phyloP scores from a whole-genome alignment of 495 filamentous ascomycete species.

The Podospora bellae-mahoneyi region DNA sequence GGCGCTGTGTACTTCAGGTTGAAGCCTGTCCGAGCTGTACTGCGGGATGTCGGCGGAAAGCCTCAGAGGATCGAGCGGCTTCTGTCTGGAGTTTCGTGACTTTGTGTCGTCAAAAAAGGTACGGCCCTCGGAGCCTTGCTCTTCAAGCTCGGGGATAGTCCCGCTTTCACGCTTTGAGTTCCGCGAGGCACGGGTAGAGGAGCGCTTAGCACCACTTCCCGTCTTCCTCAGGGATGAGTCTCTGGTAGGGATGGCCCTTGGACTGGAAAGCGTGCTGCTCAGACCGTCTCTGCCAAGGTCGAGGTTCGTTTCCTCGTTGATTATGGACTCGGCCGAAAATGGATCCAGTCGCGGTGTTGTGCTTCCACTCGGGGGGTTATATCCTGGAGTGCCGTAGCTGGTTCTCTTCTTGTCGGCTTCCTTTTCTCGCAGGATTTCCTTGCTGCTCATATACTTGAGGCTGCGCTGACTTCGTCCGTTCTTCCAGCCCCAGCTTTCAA shows the following conservation, averaged over 20 bases:
- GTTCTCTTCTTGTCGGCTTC: constrained; percentile 51
- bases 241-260: constrained; percentile 58
- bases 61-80: constrained; percentile 26
- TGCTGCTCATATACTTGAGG: constrained; percentile 60
- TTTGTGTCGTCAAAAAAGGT: constrained; percentile 17
- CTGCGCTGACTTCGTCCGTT: constrained; percentile 47
- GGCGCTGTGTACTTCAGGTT: constrained; percentile 23
- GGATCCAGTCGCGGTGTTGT: constrained; percentile 41
- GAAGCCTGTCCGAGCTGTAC: constrained; percentile 18
- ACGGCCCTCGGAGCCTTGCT: constrained; percentile 21
- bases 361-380: constrained; percentile 26
- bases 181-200: constrained; percentile 39
- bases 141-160: constrained; percentile 39
- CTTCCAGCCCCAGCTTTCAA: constrained; percentile 55
- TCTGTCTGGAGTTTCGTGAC: constrained; percentile 25
- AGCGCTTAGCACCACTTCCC: constrained; percentile 38
- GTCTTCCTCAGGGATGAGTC: constrained; percentile 67
- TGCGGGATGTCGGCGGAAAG: constrained; percentile 28
- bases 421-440: constrained; percentile 52
- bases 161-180: constrained; percentile 43
- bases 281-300: constrained; percentile 23
- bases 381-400: constrained; percentile 38
- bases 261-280: constrained; percentile 18
- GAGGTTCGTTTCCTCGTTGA: constrained; percentile 47
- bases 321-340: constrained; percentile 50